These are phyloP conservation scores for Iris pallida DNA, from an alignment of 116 monocot genomes.

Conservation along the genomic window DNA sequence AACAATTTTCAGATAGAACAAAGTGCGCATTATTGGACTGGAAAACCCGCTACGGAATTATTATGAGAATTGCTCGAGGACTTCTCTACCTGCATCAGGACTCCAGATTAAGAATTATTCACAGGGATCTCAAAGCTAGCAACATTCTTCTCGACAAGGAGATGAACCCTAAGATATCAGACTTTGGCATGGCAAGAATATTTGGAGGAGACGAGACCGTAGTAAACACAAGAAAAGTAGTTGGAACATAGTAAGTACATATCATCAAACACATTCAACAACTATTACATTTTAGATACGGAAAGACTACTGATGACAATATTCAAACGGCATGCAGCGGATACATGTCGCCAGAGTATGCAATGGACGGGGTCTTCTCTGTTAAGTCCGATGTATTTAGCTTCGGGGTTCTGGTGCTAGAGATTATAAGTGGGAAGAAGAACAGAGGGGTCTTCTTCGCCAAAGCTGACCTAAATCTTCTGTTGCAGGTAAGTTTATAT, in stretches of 20 bases:
- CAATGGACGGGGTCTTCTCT: constrained; percentile 12
- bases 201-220: constrained; percentile 10
- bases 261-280: no score
- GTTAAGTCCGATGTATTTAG: constrained; percentile 16
- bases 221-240: constrained; percentile 21
- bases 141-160: constrained; percentile 9
- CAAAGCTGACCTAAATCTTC: neutral
- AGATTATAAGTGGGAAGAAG: constrained; percentile 14
- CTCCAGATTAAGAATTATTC: neutral
- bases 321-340: constrained; percentile 1
- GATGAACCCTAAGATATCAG: constrained; percentile 40
- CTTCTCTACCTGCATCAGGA: constrained; percentile 6
- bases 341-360: constrained; percentile 20
- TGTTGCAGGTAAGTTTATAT: constrained; percentile 9
- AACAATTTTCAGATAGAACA: constrained; percentile 11
- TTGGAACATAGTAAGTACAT: constrained; percentile 31
- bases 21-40: constrained; percentile 10
- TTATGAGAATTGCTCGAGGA: constrained; percentile 26
- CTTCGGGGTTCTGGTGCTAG: constrained; percentile 13
- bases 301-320: neutral
- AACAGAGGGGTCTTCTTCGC: neutral
- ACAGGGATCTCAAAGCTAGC: neutral
- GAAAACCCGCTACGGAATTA: constrained; percentile 15
- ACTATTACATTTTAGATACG: neutral
- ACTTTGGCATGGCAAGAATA: constrained; percentile 38